phyloP scores from a whole-genome alignment of 148 eudicot genomes.

The Rhododendron simsii region DNA sequence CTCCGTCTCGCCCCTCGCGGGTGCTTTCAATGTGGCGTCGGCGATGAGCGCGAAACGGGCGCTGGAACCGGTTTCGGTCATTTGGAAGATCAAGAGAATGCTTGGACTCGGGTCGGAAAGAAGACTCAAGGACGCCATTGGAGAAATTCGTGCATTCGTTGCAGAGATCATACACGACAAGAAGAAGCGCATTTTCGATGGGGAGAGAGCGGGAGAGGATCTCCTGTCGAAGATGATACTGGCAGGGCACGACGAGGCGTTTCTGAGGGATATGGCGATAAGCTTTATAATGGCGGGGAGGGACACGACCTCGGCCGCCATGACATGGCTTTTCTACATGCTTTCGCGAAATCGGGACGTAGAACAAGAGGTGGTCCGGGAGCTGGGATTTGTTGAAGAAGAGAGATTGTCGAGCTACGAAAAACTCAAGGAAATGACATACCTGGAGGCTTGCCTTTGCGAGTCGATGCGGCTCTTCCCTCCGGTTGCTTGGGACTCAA shows the following conservation, averaged over 20 bases:
- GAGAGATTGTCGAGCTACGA: conserved; percentile 3
- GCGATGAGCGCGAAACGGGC: conserved; percentile 32
- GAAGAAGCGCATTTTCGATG: conserved; percentile 12
- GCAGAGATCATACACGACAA: conserved; percentile 25
- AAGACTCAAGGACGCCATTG: conserved; percentile 35
- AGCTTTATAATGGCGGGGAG: conserved; percentile 34
- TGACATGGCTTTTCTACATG: conserved; percentile 34
- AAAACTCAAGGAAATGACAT: conserved; percentile 17
- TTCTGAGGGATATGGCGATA: conserved; percentile 30
- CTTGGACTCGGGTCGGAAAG: conserved; percentile 45
- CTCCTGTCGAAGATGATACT: conserved; percentile 22
- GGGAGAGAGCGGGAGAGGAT: conserved; percentile 3
- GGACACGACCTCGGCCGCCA: conserved; percentile 34
- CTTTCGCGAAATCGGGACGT: conserved; percentile 10
- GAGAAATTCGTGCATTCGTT: conserved; percentile 26
- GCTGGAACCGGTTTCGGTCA: conserved; percentile 22
- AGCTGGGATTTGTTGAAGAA: background rate
- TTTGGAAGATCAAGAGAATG: conserved; percentile 45
- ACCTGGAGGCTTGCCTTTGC: conserved; percentile 23
- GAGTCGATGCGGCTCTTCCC: conserved; percentile 38
- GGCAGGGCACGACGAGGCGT: conserved; percentile 14
- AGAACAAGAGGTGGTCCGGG: conserved; percentile 20
- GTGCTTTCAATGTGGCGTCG: conserved; percentile 42
- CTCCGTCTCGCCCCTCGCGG: conserved; percentile 20
- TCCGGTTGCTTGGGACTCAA: conserved; percentile 35